Percentiles rank a stretch among this genome's conserved stretches.
Evolutionary conservation across 1,284 basidiomycete genomes (phyloP).

Genomic region (Fomitopsis betulina): DNA sequence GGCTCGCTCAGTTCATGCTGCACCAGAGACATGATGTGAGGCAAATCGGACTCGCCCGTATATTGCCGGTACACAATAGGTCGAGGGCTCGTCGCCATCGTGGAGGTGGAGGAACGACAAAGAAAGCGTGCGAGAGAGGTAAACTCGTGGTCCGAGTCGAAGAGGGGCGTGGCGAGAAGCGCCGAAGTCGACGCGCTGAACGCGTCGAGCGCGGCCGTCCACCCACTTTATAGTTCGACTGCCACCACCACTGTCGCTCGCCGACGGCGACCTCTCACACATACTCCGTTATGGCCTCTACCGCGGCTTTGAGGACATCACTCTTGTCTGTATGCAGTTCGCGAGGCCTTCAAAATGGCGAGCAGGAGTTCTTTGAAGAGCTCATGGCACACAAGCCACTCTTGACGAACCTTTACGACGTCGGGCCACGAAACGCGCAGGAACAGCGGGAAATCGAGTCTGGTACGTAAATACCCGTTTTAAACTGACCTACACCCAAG

Average conservation of each 20-base stretch:
- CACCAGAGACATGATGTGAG: slow-evolving; percentile 81
- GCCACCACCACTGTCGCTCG: slow-evolving; percentile 10
- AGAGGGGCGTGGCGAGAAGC: neutral
- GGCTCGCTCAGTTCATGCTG: slow-evolving; percentile 93
- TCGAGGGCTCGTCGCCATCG: slow-evolving; percentile 16
- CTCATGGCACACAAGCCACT: slow-evolving; percentile 60
- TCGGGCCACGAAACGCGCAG: slow-evolving; percentile 52
- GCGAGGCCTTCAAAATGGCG: slow-evolving; percentile 42
- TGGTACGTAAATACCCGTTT: slow-evolving; percentile 40
- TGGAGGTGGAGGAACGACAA: neutral
- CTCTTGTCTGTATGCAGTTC: slow-evolving; percentile 37
- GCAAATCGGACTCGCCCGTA: slow-evolving; percentile 72
- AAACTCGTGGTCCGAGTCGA: neutral
- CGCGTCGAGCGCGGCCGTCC: slow-evolving; percentile 7
- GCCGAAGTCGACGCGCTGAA: neutral
- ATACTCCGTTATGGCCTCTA: slow-evolving; percentile 34
- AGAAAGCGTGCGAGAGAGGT: neutral
- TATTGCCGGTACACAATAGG: slow-evolving; percentile 69
- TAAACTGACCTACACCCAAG: neutral
- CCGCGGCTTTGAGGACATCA: slow-evolving; percentile 36
- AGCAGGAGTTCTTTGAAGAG: slow-evolving; percentile 73
- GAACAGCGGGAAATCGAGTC: slow-evolving; percentile 72
- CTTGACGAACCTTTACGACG: slow-evolving; percentile 58
- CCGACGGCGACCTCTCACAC: neutral
- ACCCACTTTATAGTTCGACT: slow-evolving; percentile 2